Conservation (phyloP, 164 flowering plant genomes). For the Magnolia sinica region DNA sequence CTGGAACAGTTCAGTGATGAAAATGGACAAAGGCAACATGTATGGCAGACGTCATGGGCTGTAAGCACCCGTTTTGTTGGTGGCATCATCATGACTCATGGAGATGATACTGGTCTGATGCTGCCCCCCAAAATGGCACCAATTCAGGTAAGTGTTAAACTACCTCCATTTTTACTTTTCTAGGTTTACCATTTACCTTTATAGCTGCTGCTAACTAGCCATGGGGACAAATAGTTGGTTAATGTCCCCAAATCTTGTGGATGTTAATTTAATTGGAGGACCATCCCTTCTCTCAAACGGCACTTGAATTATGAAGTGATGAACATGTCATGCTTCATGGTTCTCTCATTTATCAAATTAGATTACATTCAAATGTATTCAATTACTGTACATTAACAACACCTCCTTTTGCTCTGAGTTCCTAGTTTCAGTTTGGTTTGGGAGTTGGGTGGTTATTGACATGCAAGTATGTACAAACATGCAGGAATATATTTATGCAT, state of each 20-base stretch:
- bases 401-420: no score
- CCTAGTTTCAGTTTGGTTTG: no score
- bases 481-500: no score
- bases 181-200: neutral
- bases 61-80: constrained; percentile 91
- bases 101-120: constrained; percentile 87
- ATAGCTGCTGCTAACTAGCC: neutral
- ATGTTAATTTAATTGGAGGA: neutral
- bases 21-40: constrained; percentile 81
- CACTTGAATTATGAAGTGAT: no score
- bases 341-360: no score
- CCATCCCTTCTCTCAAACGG: neutral
- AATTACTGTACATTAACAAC: no score
- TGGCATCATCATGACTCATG: constrained; percentile 95
- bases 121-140: constrained; percentile 94
- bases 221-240: neutral
- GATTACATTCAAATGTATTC: no score
- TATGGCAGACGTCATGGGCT: constrained; percentile 99
- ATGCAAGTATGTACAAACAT: no score
- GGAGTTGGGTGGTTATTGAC: no score
- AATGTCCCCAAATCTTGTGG: neutral
- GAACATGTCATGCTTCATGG: no score
- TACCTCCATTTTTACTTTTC: neutral
- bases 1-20: constrained; percentile 73
- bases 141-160: constrained; percentile 51